Evolutionary conservation across 805 yeast genomes (phyloP).

Genomic region (Myxozyma monticola): DNA sequence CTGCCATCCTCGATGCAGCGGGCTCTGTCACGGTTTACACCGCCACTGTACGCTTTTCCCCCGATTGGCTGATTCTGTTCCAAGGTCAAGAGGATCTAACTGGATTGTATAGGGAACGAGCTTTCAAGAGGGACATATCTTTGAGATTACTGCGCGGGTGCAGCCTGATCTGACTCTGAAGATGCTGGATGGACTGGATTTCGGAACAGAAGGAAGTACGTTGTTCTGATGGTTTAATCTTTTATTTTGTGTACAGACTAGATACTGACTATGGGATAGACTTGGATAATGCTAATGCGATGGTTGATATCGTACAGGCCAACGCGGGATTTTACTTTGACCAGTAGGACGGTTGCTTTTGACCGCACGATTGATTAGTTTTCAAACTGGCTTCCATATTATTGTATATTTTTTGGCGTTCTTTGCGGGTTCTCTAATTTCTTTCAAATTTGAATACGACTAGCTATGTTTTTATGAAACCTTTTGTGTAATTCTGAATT

Average conservation of each 20-base stretch:
- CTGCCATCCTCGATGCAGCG: slow-evolving; percentile 35
- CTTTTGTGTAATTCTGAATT: too few species aligned
- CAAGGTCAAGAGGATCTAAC: background rate
- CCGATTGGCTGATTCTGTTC: background rate
- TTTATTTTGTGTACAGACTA: too few species aligned
- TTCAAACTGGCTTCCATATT: too few species aligned
- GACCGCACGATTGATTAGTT: too few species aligned
- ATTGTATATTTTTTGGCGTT: too few species aligned
- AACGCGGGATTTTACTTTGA: slow-evolving; percentile 20
- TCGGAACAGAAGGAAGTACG: slow-evolving; percentile 29
- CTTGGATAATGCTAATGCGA: slow-evolving; percentile 22
- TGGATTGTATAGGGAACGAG: background rate
- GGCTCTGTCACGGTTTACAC: slow-evolving; percentile 39
- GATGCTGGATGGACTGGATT: slow-evolving; percentile 31
- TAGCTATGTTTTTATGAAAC: too few species aligned
- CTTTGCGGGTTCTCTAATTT: too few species aligned
- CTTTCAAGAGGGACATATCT: slow-evolving; percentile 34
- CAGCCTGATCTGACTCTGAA: slow-evolving; percentile 35
- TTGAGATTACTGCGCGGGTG: slow-evolving; percentile 41
- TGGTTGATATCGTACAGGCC: slow-evolving; percentile 20
- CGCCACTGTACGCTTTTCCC: slow-evolving; percentile 27
- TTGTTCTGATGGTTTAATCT: background rate
- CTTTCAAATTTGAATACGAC: too few species aligned
- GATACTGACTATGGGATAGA: slow-evolving; percentile 5
- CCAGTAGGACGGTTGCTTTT: too few species aligned